Conservation (phyloP, 2,329 filamentous ascomycete species). For the Nigrospora oryzae region DNA sequence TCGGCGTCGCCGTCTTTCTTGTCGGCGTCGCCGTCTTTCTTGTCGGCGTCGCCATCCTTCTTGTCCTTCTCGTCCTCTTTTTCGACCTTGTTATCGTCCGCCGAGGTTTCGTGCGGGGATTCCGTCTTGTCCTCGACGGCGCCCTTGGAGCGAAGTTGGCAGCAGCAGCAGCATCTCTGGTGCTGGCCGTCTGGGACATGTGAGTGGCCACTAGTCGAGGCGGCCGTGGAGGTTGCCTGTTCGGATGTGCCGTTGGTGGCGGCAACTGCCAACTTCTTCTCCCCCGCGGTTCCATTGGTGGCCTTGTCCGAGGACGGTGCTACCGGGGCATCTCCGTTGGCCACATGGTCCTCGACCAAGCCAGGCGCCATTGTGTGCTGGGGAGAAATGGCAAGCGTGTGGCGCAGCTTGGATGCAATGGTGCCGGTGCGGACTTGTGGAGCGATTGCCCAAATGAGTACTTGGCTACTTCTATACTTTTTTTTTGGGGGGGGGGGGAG, state of each 20-base stretch:
- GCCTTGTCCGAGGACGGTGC: background rate
- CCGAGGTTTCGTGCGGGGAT: background rate
- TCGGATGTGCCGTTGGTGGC: background rate
- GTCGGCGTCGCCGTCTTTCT: background rate
- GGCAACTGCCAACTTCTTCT: background rate
- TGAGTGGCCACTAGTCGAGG: background rate
- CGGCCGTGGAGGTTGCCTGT: background rate
- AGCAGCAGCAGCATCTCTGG: background rate
- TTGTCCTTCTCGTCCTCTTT: background rate
- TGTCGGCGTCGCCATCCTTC: background rate
- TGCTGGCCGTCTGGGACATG: background rate
- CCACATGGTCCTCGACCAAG: background rate
- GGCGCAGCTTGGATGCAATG: background rate
- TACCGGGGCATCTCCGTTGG: background rate
- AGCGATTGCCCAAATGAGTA: background rate
- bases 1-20: background rate
- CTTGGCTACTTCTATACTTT: background rate
- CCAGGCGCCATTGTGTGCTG: background rate
- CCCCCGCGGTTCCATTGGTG: background rate
- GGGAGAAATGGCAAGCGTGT: background rate
- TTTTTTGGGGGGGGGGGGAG: too few species aligned
- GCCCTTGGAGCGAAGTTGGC: background rate
- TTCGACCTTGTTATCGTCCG: background rate
- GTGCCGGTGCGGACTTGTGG: background rate
- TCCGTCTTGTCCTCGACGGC: background rate